Evolutionary conservation across 2,329 filamentous ascomycete species (phyloP), one percentile per base, ranked within the genome.

Genomic region (Pseudocercospora pini-densiflorae): DNA sequence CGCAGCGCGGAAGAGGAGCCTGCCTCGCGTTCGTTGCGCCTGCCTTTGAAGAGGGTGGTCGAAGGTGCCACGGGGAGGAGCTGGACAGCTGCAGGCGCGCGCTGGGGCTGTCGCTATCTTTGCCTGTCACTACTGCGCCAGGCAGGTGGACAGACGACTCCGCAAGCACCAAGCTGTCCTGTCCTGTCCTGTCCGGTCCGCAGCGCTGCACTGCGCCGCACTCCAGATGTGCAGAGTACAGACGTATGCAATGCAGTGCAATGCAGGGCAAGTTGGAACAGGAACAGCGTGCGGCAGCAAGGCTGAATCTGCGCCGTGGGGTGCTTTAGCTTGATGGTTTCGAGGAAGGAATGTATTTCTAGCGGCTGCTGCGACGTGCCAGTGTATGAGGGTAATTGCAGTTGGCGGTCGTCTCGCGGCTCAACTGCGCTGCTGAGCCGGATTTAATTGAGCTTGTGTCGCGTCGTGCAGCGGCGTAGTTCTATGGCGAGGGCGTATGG

Each of bases 141-240:
- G 68, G 68, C 68, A 70, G 68, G 66, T 64, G 64, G 64, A 43
- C 49, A 58, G 47, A 58, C 45, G 55, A 59, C 62, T 67, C 61
- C 47, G 61, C 61, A 61, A 47, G 31, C 31, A 21, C 36, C 36
- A 40, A 40, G 36, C 36, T 40, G 36, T 40, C 14, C 36, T 40
- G 36, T 16, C 6, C 36, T 40, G 36, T 40, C 14, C 36, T 16
- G 36, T 16, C 6, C 36, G 14, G 36, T 40, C 36, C 14, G 36
- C 51, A 54, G 24, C 45, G 55, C 51, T 43, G 24, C 55, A 47
- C 53, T 31, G 61, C 45, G 61, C 64, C 55, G 64, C 64, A 59
- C 54, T 45, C 43, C 59, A 45, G 61, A 40, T 40, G 63, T 61
- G 63, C 63, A 65, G 63, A 45, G 29, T 45, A 58, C 29, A 51